These are phyloP conservation scores for Gynochthodes officinalis DNA, from an alignment of 257 asterid genomes.

Conservation along the genomic window DNA sequence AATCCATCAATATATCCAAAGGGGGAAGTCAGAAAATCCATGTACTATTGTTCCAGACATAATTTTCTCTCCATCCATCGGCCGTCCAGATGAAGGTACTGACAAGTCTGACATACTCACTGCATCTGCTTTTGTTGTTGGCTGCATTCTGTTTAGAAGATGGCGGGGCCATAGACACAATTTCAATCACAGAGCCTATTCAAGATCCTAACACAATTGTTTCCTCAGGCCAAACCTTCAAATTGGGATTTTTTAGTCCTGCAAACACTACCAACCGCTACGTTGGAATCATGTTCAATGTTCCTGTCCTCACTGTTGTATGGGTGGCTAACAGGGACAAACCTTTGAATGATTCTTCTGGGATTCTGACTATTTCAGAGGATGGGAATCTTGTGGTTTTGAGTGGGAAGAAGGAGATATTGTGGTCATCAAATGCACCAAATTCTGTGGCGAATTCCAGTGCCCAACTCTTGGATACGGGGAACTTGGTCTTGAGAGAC, in stretches of 20 bases:
- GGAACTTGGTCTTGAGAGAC: slow-evolving; percentile 45
- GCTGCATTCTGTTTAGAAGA: neutral
- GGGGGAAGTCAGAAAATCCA: neutral
- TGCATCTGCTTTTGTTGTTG: neutral
- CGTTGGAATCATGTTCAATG: slow-evolving; percentile 31
- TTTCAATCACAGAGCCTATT: slow-evolving; percentile 14
- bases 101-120: neutral
- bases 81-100: neutral
- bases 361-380: slow-evolving; percentile 29
- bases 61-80: neutral
- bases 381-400: slow-evolving; percentile 42
- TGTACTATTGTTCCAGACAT: neutral
- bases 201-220: slow-evolving; percentile 18
- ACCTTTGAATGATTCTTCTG: slow-evolving; percentile 38
- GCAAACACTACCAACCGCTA: slow-evolving; percentile 22
- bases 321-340: slow-evolving; percentile 63
- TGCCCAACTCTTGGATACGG: slow-evolving; percentile 43
- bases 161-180: slow-evolving; percentile 11
- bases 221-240: slow-evolving; percentile 22
- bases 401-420: slow-evolving; percentile 14
- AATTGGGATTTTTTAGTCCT: slow-evolving; percentile 34
- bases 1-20: neutral
- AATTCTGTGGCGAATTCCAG: slow-evolving; percentile 19
- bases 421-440: slow-evolving; percentile 47
- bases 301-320: slow-evolving; percentile 19